Evolutionary conservation across 2,329 filamentous ascomycete genomes (phyloP).

Genomic region (Diplodia corticola): DNA sequence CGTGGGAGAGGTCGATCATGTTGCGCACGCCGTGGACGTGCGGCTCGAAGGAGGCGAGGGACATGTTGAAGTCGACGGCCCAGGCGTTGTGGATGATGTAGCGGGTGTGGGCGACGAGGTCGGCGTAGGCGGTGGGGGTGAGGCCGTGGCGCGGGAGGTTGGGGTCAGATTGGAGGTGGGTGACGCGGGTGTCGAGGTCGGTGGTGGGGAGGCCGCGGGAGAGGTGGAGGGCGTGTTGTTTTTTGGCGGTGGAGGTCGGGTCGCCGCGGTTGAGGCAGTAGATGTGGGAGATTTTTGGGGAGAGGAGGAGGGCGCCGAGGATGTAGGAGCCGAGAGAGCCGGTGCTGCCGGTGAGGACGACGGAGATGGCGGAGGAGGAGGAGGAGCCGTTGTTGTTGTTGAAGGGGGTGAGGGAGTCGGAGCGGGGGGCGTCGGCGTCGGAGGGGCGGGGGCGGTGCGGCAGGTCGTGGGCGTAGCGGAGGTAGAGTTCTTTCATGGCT

Average conservation of each 20-base stretch:
- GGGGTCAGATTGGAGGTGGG: neutral
- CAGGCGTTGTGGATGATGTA: slow-evolving; percentile 46
- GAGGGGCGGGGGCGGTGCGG: neutral
- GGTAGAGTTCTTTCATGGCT: slow-evolving; percentile 53
- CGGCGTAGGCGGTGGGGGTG: neutral
- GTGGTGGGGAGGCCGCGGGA: neutral
- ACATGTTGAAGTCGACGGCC: slow-evolving; percentile 58
- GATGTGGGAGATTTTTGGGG: neutral
- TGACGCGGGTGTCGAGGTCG: neutral
- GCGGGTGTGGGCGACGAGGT: neutral
- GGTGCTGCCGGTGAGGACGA: neutral
- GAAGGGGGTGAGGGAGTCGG: too few species aligned
- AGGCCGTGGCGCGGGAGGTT: neutral
- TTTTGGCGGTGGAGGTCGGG: neutral
- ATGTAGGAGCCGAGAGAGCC: neutral
- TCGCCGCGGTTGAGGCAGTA: neutral
- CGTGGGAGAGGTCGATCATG: slow-evolving; percentile 40
- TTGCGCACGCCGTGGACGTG: slow-evolving; percentile 45
- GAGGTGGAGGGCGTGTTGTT: neutral
- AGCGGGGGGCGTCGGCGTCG: too few species aligned
- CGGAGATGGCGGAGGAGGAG: neutral
- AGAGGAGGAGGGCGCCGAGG: neutral
- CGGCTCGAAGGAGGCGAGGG: slow-evolving; percentile 49
- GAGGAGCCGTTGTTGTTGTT: too few species aligned
- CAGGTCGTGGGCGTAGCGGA: neutral